These are phyloP conservation scores for Tulasnella sp. DNA, from an alignment of 768 basidiomycete species.

Conservation along the genomic window DNA sequence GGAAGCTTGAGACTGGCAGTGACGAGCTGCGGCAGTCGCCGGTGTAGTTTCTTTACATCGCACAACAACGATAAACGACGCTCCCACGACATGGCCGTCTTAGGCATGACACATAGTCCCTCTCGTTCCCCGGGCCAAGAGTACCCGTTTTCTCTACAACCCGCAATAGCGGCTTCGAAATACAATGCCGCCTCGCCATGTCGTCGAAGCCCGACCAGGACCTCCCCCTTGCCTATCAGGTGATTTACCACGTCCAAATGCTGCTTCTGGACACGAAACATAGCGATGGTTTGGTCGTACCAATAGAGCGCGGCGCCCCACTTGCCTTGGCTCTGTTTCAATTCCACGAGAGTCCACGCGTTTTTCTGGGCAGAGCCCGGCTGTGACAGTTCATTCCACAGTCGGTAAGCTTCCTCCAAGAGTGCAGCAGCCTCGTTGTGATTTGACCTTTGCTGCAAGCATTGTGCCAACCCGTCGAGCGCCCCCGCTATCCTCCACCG, in stretches of 20 bases:
- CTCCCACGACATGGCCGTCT: not conserved
- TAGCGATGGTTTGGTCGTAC: not conserved
- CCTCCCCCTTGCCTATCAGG: not conserved
- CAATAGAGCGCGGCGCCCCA: not conserved
- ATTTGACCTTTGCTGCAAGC: not conserved
- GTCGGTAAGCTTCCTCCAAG: not conserved
- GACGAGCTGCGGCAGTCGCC: not conserved
- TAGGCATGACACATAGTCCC: not conserved
- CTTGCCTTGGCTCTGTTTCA: not conserved
- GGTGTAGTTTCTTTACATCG: not conserved
- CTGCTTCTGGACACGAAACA: not conserved
- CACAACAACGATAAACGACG: not conserved
- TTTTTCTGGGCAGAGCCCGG: too few species aligned
- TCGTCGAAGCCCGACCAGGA: not conserved
- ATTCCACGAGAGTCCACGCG: not conserved
- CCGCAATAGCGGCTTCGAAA: not conserved
- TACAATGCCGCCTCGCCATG: not conserved
- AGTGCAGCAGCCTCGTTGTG: not conserved
- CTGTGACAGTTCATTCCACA: not conserved
- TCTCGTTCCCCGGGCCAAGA: not conserved
- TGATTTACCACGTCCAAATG: not conserved
- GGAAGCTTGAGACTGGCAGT: not conserved
- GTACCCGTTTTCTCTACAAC: not conserved
- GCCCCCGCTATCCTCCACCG: not conserved
- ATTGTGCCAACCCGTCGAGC: not conserved